These are phyloP conservation scores for Sporobolomyces pararoseus DNA, from an alignment of 768 basidiomycete species.

Conservation along the genomic window DNA sequence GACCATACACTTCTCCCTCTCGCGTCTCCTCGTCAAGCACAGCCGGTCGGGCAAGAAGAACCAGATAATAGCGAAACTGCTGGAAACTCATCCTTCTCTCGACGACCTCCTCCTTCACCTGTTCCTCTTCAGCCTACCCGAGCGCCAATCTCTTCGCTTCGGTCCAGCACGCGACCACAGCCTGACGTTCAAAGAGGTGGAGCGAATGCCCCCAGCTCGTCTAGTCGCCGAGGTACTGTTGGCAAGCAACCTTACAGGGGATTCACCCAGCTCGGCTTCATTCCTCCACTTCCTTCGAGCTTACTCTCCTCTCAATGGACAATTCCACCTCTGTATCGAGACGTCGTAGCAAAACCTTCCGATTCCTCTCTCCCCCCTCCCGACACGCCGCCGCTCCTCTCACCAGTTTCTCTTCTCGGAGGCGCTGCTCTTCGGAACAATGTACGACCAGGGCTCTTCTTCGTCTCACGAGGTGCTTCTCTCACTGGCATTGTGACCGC, in stretches of 20 bases:
- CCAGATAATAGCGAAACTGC: no score
- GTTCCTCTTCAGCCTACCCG: no score
- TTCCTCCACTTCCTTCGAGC: conserved; percentile 81
- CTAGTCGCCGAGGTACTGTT: no score
- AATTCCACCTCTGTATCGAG: conserved; percentile 78
- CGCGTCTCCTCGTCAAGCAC: background rate
- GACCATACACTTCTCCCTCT: no score
- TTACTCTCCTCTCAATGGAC: conserved; percentile 84
- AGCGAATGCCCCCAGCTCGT: no score
- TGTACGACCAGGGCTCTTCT: conserved; percentile 44
- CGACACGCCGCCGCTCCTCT: conserved; percentile 32
- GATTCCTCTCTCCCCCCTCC: background rate
- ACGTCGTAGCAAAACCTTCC: conserved; percentile 54
- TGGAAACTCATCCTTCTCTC: no score
- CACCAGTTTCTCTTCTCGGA: conserved; percentile 44
- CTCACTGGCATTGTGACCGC: conserved; percentile 35
- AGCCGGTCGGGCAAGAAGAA: no score
- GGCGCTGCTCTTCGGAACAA: conserved; percentile 37
- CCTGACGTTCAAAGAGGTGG: no score
- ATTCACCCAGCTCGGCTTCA: conserved; percentile 39
- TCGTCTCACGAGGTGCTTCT: conserved; percentile 37
- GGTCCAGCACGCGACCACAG: no score
- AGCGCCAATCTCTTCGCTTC: no score
- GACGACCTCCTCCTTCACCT: no score
- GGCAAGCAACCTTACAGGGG: no score